Base-by-base conservation (phyloP, 1,139 yeast species). In the Lodderomyces metapsilosis region DNA sequence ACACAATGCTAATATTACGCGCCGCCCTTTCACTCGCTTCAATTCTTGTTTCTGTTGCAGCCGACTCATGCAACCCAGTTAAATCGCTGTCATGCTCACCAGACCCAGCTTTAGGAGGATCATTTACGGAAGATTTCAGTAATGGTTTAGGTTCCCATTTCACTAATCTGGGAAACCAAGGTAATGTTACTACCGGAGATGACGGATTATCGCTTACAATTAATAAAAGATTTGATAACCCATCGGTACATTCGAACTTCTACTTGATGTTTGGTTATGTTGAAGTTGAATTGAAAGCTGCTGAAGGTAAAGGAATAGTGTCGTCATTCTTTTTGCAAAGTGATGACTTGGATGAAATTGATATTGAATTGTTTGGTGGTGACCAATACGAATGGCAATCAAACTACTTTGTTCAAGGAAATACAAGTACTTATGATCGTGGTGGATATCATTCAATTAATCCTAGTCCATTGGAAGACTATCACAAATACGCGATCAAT, bases 211-310 rank as follows among this genome's bases (percentile, higher is more conserved):
- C 69, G 22, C 61, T 89, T 48, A 73, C 82, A 2, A 63, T 89
- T 42, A 66, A 74, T 3, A 68, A 82, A 52, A 68, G 82, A 50
- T 82, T 72, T 42, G 92, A 87, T 55, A 83, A 85, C 56, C 96
- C 96, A 13, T 76, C 91, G 3, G 61, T 88, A 42, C 74, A 74
- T 51, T 86, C 95, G 10, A 76, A 83, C 48, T 88, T 86, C 57
- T 87, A 87, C 61, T 78, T 88, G 49, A 85, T 88, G 91, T 88
- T 82, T 62, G 96, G 96, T 41, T 80, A 80, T 51, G 79, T 88
- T 16, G 94, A 87, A 58, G 89, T 82, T 8, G 73, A 71, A 2
- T 59, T 86, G 46, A 76, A 82, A 57, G 85, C 92, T 13, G 89
- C 92, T 3, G 65, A 74, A 16, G 96, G 96, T 20, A 62, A 62